Evolutionary conservation across 225 moss, liverwort and hornwort genomes (phyloP), one percentile per base, ranked within the genome.

Genomic region (Bryoerythrophyllum caledonicum): DNA sequence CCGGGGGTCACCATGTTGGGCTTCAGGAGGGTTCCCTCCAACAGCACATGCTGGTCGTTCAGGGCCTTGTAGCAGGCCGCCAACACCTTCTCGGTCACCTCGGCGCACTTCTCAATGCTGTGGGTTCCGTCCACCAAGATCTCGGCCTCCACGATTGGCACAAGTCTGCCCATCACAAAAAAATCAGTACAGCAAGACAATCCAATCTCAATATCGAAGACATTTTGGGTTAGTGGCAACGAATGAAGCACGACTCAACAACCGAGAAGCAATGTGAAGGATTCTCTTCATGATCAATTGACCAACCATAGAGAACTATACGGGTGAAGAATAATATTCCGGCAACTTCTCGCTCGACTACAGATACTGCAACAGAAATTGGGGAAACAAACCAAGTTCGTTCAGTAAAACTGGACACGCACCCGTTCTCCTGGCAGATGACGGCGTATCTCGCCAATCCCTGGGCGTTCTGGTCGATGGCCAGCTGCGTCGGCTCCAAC

Each of bases 1-100:
- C 86, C 86, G 3, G 86, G 77, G 1, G 86, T 86, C 49, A 86
- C 86, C 86, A 86, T 86, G 74, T 86, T 86, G 0, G 86, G 86
- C 80, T 86, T 86, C 75, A 86, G 34, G 1, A 86, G 74, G 3
- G 80, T 86, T 19, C 86, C 86, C 67, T 86, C 86, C 71, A 86
- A 25, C 57, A 86, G 26, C 25, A 86, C 86, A 27, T 82, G 10
- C 77, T 86, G 86, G 1, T 86, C 86, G 60, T 86, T 86, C 65
- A 86, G 44, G 8, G 86, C 86, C 80, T 86, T 86, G 77, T 86
- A 86, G 71, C 86, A 86, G 7, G 86, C 86, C 3, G 86, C 82
- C 74, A 86, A 53, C n/a, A 86, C 86, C 25, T 82, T 80, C 82
- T 86, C 86, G 1, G 80, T 86, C 34, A 86, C 86, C 59, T 78